Base-by-base conservation (phyloP, 2,329 filamentous ascomycete species). In the Aspergillus eucalypticola region DNA sequence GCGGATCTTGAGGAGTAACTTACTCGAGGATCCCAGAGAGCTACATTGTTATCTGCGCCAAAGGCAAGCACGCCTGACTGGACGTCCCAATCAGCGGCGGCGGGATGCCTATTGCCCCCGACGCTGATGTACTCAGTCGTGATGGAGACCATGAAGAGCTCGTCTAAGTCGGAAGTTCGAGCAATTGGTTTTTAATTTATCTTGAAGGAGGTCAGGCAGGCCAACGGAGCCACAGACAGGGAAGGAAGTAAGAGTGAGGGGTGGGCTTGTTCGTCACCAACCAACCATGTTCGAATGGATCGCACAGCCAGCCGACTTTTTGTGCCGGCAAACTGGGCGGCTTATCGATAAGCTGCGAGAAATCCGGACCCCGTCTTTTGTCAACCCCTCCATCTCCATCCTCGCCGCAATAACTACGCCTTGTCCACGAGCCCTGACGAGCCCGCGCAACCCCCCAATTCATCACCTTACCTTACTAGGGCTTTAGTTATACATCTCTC, bases 71-170 rank as follows among this genome's bases (percentile, higher is more conserved):
- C 74, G 8, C 90, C 90, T 19, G 81, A 80, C 64, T 83, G 79
- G 19, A 78, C 72, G 72, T 90, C 87, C 95, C 95, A 99, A 78
- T 98, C 94, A 27, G 94, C 93, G 27, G 92, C 90, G 15, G 89
- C 88, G 17, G 94, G 90, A 70, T 98, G 91, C 69, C 94, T 85
- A 76, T 98, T 99, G 50, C 92, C 94, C 62, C 95, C 95, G 64
- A 89, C 87, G 50, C 91, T 88, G 66, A 95, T 81, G 68, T 84
- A 87, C 46, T 83, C 80, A 19, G 76, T 71, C 57, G 71, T 68
- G 38, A 77, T 68, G 35, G 71, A 74, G 56, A 74, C 73, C 76
- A 79, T 78, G 67, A 64, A 67, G 67, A 67, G 67, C 56, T 63
- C 27, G 32, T 54, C 29, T 11, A 15, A 17, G 7, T 46, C 53